Evolutionary conservation across 768 basidiomycete species (phyloP), one percentile per base, ranked within the genome.

Genomic region (Podaxis mareebaensis): DNA sequence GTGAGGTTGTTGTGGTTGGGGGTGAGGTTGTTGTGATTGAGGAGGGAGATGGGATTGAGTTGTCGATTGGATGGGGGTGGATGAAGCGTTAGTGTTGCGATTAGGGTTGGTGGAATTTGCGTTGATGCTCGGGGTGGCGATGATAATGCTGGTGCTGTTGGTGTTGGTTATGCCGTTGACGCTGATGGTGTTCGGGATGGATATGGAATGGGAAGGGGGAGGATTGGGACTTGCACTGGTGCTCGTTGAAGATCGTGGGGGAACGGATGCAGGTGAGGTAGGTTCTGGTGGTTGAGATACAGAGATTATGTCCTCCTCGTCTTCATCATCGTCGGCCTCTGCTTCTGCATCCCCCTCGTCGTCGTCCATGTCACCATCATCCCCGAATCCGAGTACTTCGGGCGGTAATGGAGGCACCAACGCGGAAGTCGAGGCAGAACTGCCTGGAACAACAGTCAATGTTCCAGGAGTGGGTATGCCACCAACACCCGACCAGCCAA

Each of bases 401-500:
- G 26, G 20, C 22, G 61, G 17, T 26, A 42, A 8, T 51, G 26
- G 22, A 12, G 22, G 49, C 20, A 13, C 13, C 20, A 22, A 26
- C 26, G 44, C 24, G 8, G 44, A 22, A 2, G 44, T n/a, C 40
- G 15, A 17, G 13, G 56, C 7, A 36, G 44, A 40, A 13, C 30
- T 13, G 30, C 52, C 51, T 28, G 52, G 30, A 26, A 33, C 52
- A 28, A 28, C 8, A 15, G 52, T 33, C 33, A 20, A 56, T 22
- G 20, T 20, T 11, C 38, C 11, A 12, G 38, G 39, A 13, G 20
- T 39, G 8, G 38, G 17, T 2, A 20, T 56, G 1, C 54, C 54
- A 36, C 40, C 61, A 7, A 20, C 39, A 48, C 20, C 28, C 1
- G 67, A 52, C 69, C 69, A 73, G 8, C 73, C 74, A 63, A 75